These are phyloP conservation scores for Acanthamoeba triangularis DNA, from an alignment of 208 protist species.

Conservation along the genomic window DNA sequence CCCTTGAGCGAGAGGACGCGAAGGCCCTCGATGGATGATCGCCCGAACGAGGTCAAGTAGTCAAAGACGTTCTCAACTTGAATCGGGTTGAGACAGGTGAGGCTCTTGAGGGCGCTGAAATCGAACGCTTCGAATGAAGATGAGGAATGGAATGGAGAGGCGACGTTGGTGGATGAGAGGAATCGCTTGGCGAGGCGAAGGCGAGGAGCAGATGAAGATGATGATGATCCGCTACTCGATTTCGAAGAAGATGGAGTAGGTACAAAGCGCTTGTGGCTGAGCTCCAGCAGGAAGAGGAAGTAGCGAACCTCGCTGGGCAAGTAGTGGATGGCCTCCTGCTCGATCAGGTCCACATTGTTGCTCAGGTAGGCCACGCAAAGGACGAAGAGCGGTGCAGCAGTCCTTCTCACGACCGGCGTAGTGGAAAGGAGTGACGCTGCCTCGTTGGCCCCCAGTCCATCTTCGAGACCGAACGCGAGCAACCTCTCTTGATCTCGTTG, in stretches of 20 bases:
- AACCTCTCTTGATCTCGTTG: background rate
- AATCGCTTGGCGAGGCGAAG: slow-evolving; percentile 38
- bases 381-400: background rate
- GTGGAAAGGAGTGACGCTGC: no score
- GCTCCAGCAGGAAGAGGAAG: slow-evolving; percentile 10
- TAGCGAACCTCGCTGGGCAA: slow-evolving; percentile 38
- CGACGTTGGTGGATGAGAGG: background rate
- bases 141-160: background rate
- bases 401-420: background rate
- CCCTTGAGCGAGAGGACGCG: slow-evolving; percentile 33
- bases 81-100: background rate
- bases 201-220: background rate
- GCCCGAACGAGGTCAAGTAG: slow-evolving; percentile 22
- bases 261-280: background rate
- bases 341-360: slow-evolving; percentile 10
- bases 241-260: background rate
- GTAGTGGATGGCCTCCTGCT: slow-evolving; percentile 6
- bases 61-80: slow-evolving; percentile 24
- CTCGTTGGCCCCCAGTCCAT: background rate
- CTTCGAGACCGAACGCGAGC: background rate
- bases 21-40: background rate
- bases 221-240: background rate
- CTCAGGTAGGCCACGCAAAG: slow-evolving; percentile 11
- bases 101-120: background rate
- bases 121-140: slow-evolving; percentile 8